Evolutionary conservation across 169 alveolate species (phyloP).

Genomic region (Hepatocystis sp.): DNA sequence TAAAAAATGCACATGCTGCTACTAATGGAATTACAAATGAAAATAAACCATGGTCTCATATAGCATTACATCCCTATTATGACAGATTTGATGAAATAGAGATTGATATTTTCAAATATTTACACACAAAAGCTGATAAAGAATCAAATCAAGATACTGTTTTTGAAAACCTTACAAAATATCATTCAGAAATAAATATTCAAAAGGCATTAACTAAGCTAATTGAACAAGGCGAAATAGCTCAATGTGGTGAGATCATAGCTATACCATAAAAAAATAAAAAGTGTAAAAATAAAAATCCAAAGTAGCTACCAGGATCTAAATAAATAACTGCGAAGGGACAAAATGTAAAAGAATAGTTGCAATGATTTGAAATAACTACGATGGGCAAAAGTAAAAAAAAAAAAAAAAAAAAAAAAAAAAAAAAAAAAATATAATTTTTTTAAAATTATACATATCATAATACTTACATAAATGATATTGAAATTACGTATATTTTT

Average conservation of each 20-base stretch:
- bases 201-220: conserved; percentile 55
- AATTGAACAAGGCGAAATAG: conserved; percentile 63
- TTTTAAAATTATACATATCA: too few relatives aligned
- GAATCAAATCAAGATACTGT: conserved; percentile 65
- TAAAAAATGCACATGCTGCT: conserved; percentile 51
- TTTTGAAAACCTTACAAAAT: conserved; percentile 52
- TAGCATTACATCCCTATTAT: conserved; percentile 46
- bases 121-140: conserved; percentile 61
- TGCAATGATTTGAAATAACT: too few relatives aligned
- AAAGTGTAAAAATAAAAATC: background rate
- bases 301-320: too few relatives aligned
- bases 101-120: conserved; percentile 51
- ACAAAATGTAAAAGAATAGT: too few relatives aligned
- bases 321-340: too few relatives aligned
- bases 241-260: conserved; percentile 67
- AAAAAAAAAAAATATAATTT: too few relatives aligned
- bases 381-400: too few relatives aligned
- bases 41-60: conserved; percentile 73
- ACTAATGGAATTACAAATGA: conserved; percentile 56
- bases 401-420: too few relatives aligned
- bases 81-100: conserved; percentile 47
- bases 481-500: too few relatives aligned
- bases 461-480: too few relatives aligned
- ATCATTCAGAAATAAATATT: conserved; percentile 69
- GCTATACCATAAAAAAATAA: conserved; percentile 26